Percentiles rank a stretch among this genome's conserved stretches.
phyloP scores from a whole-genome alignment of 2,329 filamentous ascomycete species.

The Colletotrichum caudatum region DNA sequence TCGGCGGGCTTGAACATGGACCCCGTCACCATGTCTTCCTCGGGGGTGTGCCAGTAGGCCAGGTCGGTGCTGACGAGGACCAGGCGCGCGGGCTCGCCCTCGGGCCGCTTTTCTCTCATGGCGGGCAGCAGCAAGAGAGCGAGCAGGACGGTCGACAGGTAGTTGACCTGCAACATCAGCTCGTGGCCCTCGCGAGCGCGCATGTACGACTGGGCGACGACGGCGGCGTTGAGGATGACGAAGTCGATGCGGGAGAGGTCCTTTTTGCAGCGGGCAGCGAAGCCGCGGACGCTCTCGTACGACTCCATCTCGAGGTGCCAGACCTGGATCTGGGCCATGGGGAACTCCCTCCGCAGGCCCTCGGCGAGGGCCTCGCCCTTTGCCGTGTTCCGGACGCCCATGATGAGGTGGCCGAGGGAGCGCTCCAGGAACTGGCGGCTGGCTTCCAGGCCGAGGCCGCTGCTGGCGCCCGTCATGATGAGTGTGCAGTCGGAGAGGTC shows the following conservation, averaged over 20 bases:
- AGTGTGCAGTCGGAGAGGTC: conserved; percentile 47
- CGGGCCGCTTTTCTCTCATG: conserved; percentile 42
- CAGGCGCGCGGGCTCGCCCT: conserved; percentile 45
- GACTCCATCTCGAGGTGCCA: conserved; percentile 42
- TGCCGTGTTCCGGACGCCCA: conserved; percentile 53
- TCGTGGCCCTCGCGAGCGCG: conserved; percentile 44
- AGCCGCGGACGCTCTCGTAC: conserved; percentile 39
- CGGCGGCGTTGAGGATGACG: conserved; percentile 43
- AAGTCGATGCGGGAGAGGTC: conserved; percentile 35
- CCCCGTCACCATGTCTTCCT: conserved; percentile 44
- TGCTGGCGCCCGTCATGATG: conserved; percentile 59
- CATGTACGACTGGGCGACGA: conserved; percentile 17
- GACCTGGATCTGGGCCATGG: conserved; percentile 38
- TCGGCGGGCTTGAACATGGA: conserved; percentile 49
- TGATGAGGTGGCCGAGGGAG: conserved; percentile 52
- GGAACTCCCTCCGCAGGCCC: conserved; percentile 35
- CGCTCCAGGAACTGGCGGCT: conserved; percentile 53
- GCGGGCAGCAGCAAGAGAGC: conserved; percentile 43
- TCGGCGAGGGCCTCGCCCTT: conserved; percentile 48
- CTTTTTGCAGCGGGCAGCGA: conserved; percentile 28
- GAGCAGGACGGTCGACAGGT: conserved; percentile 46
- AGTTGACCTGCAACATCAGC: conserved; percentile 47
- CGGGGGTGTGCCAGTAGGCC: conserved; percentile 41
- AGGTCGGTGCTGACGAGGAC: conserved; percentile 50
- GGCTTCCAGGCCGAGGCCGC: conserved; percentile 57